Base-by-base conservation (phyloP, 805 yeast genomes). In the Spathaspora passalidarum region DNA sequence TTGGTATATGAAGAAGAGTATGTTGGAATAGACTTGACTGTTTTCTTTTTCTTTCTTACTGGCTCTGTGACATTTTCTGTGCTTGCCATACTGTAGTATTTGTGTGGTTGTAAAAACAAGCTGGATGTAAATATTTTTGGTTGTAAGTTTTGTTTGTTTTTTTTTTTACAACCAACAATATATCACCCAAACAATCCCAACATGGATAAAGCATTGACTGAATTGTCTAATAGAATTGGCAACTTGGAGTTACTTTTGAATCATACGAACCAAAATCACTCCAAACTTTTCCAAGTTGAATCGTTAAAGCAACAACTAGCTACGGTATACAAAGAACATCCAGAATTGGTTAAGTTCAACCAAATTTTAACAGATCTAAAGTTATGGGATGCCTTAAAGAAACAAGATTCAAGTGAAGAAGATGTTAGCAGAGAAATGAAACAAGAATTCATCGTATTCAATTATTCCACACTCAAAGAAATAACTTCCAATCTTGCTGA, bases 281-380 rank as follows among this genome's bases (percentile, higher is more conserved):
- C 34, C 13, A 29, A 3, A 5, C 34, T 18, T 3, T 10, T 40
- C 4, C 61, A 60, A 44, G 13, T 62, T 9, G 29, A 48, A n/a
- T 9, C 14, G 3, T 41, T 62, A 17, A 51, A 51, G 23, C 22
- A 16, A 5, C 48, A 49, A 16, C 32, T 61, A 16, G 38, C 45
- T 9, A 22, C 43, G 7, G 38, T 60, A n/a, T 58, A 57, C 43
- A 29, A 38, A 10, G 39, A 39, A 11, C 47, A 59, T 44, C 42
- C 51, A 4, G 65, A 61, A 46, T 49, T 60, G n/a, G 47, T 29
- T 3, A 48, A 50, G 13, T 43, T 63, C 34, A 49, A 52, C 40
- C 43, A 48, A 19, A 46, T 62, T 17, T 44, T 57, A 5, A 44
- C 36, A 6, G 58, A 57, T n/a, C 52, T 59, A 16, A 38, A 48